A percentile compares a stretch with the other conserved stretches of the same genome.
phyloP scores from a whole-genome alignment of 202 grass and related monocot species.

The Panicum hallii region DNA sequence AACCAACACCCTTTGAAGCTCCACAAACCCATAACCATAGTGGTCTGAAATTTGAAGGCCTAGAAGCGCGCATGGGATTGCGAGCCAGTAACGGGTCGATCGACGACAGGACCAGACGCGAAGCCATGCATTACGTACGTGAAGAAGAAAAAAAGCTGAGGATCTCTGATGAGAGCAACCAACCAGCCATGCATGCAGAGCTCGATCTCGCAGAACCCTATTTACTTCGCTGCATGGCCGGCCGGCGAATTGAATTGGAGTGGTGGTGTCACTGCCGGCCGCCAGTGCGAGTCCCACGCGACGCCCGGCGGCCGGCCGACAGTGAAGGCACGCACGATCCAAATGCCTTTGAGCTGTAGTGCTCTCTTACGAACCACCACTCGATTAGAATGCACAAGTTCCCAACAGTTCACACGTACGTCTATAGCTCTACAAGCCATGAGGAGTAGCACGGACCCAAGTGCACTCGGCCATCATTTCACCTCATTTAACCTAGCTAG shows the following conservation, averaged over 20 bases:
- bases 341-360: not conserved
- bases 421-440: not conserved
- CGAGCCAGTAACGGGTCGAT: not conserved
- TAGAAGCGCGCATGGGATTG: not conserved
- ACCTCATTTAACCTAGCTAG: not conserved
- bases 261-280: not conserved
- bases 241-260: conserved; percentile 11
- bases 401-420: not conserved
- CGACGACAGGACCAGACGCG: not conserved
- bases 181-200: not conserved
- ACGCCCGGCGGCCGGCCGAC: not conserved
- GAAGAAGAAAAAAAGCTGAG: not conserved
- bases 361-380: not conserved
- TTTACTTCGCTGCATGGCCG: not conserved
- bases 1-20: not conserved
- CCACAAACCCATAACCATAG: not conserved
- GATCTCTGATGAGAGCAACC: not conserved
- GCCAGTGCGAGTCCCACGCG: not conserved
- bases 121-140: not conserved
- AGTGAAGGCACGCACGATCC: not conserved
- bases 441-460: not conserved
- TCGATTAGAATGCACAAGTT: not conserved
- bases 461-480: not conserved
- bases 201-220: conserved; percentile 6
- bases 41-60: not conserved